phyloP scores from a whole-genome alignment of 2,329 filamentous ascomycete species.

The Zymoseptoria passerinii region DNA sequence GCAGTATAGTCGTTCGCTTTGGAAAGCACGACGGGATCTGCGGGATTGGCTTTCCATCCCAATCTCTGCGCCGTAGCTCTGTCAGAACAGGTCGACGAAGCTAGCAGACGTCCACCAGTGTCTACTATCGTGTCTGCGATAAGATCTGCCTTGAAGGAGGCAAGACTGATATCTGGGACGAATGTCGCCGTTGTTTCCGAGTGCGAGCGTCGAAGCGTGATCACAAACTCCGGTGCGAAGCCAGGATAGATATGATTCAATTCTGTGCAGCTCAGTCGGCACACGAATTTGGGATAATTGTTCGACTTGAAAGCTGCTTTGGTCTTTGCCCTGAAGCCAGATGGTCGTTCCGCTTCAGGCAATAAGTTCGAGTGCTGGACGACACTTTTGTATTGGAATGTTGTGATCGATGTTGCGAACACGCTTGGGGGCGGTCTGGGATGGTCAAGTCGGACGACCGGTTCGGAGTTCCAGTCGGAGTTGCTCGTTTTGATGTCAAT shows the following conservation, averaged over 20 bases:
- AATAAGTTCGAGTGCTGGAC: slow-evolving; percentile 18
- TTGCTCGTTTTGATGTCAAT: slow-evolving; percentile 11
- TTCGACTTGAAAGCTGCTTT: slow-evolving; percentile 17
- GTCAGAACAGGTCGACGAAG: slow-evolving; percentile 6
- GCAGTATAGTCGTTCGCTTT: slow-evolving; percentile 11
- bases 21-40: slow-evolving; percentile 4
- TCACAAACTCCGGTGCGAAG: slow-evolving; percentile 9
- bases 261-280: slow-evolving; percentile 14
- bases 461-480: slow-evolving; percentile 1
- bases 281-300: slow-evolving; percentile 13
- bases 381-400: slow-evolving; percentile 6
- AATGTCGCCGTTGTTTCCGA: slow-evolving; percentile 5
- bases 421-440: slow-evolving; percentile 1
- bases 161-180: slow-evolving; percentile 8
- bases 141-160: slow-evolving; percentile 10
- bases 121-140: slow-evolving; percentile 10
- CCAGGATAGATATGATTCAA: slow-evolving; percentile 11
- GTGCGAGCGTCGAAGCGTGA: slow-evolving; percentile 9
- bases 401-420: slow-evolving; percentile 1
- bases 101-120: slow-evolving; percentile 7
- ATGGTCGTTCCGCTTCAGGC: slow-evolving; percentile 14
- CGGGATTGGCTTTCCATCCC: neutral
- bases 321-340: slow-evolving; percentile 17
- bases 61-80: slow-evolving; percentile 9
- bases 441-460: neutral